These are phyloP conservation scores for Rubroboletus pulcherrimus DNA, from an alignment of 768 basidiomycete species.

Conservation along the genomic window DNA sequence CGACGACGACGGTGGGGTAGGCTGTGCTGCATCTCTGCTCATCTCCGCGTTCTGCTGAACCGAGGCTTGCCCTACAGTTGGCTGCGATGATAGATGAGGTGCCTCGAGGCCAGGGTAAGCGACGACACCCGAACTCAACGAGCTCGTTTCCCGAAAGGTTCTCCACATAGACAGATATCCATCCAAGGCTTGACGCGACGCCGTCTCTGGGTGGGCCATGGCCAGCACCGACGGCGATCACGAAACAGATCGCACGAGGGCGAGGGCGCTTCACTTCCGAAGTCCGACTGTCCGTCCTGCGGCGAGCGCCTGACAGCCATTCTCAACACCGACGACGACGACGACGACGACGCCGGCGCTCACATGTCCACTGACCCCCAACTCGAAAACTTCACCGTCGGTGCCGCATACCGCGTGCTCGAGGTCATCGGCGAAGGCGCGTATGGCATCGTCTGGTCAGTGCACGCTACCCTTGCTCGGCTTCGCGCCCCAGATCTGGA, in stretches of 20 bases:
- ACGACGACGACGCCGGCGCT: constrained; percentile 1
- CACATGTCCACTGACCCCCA: constrained; percentile 27
- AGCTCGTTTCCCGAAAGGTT: not conserved
- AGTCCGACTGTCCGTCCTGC: constrained; percentile 16
- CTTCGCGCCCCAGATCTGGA: not conserved
- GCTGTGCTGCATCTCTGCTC: not conserved
- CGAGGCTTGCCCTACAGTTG: not conserved
- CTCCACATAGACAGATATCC: not conserved
- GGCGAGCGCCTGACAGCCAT: not conserved
- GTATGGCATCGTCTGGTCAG: constrained; percentile 81
- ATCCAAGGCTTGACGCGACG: not conserved
- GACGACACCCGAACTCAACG: not conserved
- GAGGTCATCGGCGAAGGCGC: constrained; percentile 94
- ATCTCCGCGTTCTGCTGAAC: not conserved
- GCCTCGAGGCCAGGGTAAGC: not conserved
- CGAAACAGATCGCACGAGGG: not conserved
- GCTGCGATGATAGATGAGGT: not conserved
- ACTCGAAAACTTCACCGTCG: constrained; percentile 47
- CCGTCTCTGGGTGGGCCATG: not conserved
- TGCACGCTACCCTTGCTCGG: constrained; percentile 8
- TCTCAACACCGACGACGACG: constrained; percentile 8
- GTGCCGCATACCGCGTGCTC: constrained; percentile 61
- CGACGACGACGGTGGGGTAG: not conserved
- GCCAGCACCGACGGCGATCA: not conserved
- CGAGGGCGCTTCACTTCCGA: constrained; percentile 12